phyloP scores from a whole-genome alignment of 495 filamentous ascomycete genomes.

The Talaromyces adpressus region DNA sequence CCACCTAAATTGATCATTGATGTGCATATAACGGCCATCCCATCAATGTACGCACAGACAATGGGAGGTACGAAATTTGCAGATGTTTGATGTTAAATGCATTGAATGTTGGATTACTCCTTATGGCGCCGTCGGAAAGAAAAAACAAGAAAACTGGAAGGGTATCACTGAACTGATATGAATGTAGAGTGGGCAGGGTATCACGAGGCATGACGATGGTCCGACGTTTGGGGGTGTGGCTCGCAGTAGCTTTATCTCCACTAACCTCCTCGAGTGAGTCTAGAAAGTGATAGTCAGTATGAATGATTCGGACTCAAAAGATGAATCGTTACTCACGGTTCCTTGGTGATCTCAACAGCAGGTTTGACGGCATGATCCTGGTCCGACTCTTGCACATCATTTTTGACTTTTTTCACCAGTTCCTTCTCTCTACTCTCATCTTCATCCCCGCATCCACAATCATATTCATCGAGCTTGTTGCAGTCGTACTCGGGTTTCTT shows the following conservation, averaged over 20 bases:
- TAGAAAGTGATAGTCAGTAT: constrained; percentile 1
- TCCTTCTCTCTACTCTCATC: constrained; percentile 9
- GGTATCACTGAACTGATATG: not conserved
- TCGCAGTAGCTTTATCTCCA: not conserved
- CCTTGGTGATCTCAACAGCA: constrained; percentile 35
- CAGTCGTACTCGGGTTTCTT: constrained; percentile 83
- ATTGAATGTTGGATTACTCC: not conserved
- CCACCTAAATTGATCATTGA: not conserved
- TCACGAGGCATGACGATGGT: constrained; percentile 1
- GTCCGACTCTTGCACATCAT: constrained; percentile 1
- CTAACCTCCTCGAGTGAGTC: constrained; percentile 9
- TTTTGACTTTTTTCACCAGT: constrained; percentile 8
- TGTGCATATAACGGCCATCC: not conserved
- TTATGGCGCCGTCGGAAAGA: not conserved
- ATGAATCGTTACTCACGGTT: constrained; percentile 23
- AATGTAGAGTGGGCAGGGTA: not conserved
- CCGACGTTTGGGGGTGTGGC: not conserved
- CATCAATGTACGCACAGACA: not conserved
- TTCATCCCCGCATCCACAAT: constrained; percentile 87
- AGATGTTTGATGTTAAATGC: not conserved
- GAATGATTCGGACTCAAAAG: not conserved
- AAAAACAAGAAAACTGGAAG: not conserved
- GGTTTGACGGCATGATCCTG: constrained; percentile 15
- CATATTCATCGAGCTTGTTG: constrained; percentile 83
- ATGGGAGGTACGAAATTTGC: not conserved